Conservation (phyloP, 306 rosid genomes). For the Trifolium pratense region DNA sequence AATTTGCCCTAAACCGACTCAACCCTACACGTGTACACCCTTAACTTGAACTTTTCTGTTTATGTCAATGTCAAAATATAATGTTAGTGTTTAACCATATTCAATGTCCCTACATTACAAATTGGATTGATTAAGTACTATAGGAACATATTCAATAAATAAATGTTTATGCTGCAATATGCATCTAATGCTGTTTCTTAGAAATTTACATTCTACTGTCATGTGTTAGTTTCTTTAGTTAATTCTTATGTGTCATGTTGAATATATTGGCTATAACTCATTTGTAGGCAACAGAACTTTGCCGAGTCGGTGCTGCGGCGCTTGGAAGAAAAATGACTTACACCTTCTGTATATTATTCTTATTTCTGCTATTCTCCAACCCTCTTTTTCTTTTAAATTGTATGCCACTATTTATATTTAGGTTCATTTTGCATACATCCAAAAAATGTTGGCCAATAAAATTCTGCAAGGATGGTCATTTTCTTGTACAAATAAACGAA, state of each 20-base stretch:
- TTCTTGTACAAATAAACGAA: conserved; percentile 21
- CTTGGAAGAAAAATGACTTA: conserved; percentile 70
- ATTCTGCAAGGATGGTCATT: conserved; percentile 16
- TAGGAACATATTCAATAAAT: too few species aligned
- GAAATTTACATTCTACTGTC: too few species aligned
- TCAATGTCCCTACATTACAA: too few species aligned
- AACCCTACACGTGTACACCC: neutral
- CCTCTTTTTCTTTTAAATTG: neutral
- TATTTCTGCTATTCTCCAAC: conserved; percentile 17
- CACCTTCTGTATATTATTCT: conserved; percentile 14
- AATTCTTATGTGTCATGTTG: conserved; percentile 7
- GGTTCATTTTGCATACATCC: conserved; percentile 11
- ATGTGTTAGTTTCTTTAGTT: neutral
- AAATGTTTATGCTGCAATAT: too few species aligned
- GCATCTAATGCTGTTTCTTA: neutral
- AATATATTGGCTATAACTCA: conserved; percentile 34
- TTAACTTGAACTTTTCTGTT: neutral
- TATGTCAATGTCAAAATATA: neutral
- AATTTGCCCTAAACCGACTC: neutral
- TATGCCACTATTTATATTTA: conserved; percentile 5
- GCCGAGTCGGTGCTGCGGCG: conserved; percentile 80
- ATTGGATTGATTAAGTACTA: too few species aligned
- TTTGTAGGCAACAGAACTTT: conserved; percentile 87
- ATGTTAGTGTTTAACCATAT: neutral
- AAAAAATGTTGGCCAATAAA: conserved; percentile 13